phyloP scores from a whole-genome alignment of 2,329 filamentous ascomycete species.

The Penicillium brevicompactum region DNA sequence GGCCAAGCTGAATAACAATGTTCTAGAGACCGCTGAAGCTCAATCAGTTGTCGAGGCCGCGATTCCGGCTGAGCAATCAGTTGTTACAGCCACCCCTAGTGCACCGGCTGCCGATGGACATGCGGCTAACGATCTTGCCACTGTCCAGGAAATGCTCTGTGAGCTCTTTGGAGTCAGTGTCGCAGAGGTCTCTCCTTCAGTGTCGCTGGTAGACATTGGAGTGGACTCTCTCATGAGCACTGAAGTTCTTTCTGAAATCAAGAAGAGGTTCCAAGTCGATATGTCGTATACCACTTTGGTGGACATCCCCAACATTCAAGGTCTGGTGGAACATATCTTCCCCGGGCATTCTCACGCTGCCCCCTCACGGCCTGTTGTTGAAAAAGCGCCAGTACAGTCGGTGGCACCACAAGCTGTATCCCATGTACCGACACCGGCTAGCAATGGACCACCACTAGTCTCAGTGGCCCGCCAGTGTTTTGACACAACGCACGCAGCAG shows the following conservation, averaged over 20 bases:
- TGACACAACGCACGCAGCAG: neutral
- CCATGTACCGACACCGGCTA: neutral
- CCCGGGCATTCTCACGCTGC: neutral
- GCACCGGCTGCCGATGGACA: neutral
- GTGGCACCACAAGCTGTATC: neutral
- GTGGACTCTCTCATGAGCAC: constrained; percentile 6
- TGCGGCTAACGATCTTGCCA: neutral
- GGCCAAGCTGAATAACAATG: neutral
- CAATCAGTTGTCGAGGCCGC: neutral
- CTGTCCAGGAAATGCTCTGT: neutral
- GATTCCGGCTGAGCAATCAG: neutral
- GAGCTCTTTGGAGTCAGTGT: neutral
- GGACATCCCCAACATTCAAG: neutral
- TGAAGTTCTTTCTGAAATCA: constrained; percentile 7
- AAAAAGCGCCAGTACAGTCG: neutral
- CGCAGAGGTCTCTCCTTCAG: neutral
- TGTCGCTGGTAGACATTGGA: constrained; percentile 1
- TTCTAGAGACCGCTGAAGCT: neutral
- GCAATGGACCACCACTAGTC: neutral
- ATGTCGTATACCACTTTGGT: constrained; percentile 5
- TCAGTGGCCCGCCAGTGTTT: neutral
- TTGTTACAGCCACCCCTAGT: neutral
- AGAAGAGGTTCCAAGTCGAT: constrained; percentile 6
- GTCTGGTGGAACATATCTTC: neutral
- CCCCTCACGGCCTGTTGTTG: neutral